Evolutionary conservation across 805 yeast genomes (phyloP).

Genomic region (Spathaspora arborariae): DNA sequence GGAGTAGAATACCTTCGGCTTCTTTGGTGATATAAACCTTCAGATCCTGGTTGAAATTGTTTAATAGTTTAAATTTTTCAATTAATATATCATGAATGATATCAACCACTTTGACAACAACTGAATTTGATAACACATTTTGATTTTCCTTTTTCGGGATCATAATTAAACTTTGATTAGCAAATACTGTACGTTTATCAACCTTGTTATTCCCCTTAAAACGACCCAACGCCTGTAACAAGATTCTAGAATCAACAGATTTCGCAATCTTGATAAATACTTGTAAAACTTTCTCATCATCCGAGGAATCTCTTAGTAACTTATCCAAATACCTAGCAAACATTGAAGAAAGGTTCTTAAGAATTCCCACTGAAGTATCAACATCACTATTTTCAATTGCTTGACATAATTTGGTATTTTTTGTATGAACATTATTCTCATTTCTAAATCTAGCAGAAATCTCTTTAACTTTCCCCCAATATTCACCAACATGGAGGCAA

Average conservation of each 20-base stretch:
- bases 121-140: background rate
- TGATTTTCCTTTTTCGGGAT: background rate
- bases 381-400: slow-evolving; percentile 6
- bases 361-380: slow-evolving; percentile 1
- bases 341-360: slow-evolving; percentile 7
- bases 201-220: slow-evolving; percentile 1
- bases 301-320: slow-evolving; percentile 6
- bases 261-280: background rate
- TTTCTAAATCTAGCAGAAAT: slow-evolving; percentile 8
- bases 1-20: slow-evolving; percentile 4
- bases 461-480: slow-evolving; percentile 3
- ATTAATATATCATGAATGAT: background rate
- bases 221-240: slow-evolving; percentile 9
- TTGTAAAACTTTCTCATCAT: background rate
- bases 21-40: slow-evolving; percentile 4
- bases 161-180: background rate
- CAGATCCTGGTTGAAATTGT: background rate
- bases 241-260: slow-evolving; percentile 6
- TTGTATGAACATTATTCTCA: slow-evolving; percentile 9
- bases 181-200: background rate
- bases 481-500: slow-evolving; percentile 11
- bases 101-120: background rate
- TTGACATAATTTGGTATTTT: slow-evolving; percentile 4
- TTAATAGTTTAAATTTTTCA: background rate
- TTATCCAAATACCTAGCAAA: slow-evolving; percentile 10